phyloP scores from a whole-genome alignment of 2,329 filamentous ascomycete species.

The Fusarium goolgardi region DNA sequence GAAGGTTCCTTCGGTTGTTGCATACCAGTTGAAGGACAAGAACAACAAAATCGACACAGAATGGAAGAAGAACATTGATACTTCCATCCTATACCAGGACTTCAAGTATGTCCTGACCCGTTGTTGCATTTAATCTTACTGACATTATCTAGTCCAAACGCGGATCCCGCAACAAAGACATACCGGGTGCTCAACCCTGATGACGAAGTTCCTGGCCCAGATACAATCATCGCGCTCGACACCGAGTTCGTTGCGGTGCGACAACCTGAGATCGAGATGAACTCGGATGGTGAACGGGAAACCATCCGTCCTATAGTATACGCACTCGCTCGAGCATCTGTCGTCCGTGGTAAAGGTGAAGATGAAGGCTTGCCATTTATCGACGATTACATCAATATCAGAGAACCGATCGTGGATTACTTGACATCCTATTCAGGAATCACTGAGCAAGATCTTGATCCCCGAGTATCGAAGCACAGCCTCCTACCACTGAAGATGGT shows the following conservation, averaged over 20 bases:
- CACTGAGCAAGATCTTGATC: conserved; percentile 84
- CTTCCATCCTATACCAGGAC: conserved; percentile 83
- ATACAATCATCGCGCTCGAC: conserved; percentile 87
- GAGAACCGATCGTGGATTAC: conserved; percentile 93
- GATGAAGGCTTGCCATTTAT: conserved; percentile 89
- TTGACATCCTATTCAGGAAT: conserved; percentile 95
- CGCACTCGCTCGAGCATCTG: conserved; percentile 91
- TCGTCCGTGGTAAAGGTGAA: conserved; percentile 82
- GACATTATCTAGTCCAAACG: conserved; percentile 52
- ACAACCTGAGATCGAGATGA: conserved; percentile 94
- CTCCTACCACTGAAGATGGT: conserved; percentile 89
- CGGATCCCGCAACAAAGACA: conserved; percentile 59
- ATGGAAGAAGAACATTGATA: conserved; percentile 89
- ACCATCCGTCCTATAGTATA: conserved; percentile 92
- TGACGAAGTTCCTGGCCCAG: conserved; percentile 74
- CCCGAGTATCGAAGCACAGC: conserved; percentile 80
- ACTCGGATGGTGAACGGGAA: conserved; percentile 88
- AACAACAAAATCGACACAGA: conserved; percentile 85
- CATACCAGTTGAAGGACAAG: conserved; percentile 84
- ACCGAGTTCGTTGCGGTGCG: conserved; percentile 96
- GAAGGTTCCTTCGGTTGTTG: conserved; percentile 90
- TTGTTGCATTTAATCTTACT: conserved; percentile 3
- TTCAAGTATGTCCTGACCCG: conserved; percentile 56
- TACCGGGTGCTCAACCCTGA: conserved; percentile 68
- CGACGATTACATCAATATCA: conserved; percentile 95